A percentile compares a stretch with the other conserved stretches of the same genome.
These are phyloP conservation scores for Tolypocladium sp. DNA, from an alignment of 2,329 filamentous ascomycete species.

Conservation along the genomic window DNA sequence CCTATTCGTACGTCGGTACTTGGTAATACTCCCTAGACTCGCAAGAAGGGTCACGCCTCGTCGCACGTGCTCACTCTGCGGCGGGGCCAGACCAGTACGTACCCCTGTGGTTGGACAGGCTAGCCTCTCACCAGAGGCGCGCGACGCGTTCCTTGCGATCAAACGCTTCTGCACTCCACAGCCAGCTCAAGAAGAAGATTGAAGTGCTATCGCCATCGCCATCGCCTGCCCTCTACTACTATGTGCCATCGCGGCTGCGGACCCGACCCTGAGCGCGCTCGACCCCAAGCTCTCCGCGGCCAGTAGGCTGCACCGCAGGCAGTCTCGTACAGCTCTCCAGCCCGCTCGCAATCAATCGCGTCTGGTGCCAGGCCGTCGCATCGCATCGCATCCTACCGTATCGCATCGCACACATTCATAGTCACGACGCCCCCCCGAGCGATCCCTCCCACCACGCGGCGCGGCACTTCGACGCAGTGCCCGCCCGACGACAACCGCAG, in stretches of 20 bases:
- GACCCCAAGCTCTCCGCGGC: background rate
- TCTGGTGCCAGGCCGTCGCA: background rate
- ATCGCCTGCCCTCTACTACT: background rate
- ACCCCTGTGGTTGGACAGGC: background rate
- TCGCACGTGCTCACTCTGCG: background rate
- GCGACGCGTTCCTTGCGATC: background rate
- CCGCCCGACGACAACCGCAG: constrained; percentile 20
- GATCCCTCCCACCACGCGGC: background rate
- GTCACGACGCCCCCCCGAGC: background rate
- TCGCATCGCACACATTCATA: background rate
- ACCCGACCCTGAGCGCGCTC: background rate
- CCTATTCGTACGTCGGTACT: too few species aligned
- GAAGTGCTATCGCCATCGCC: background rate
- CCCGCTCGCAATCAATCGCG: background rate
- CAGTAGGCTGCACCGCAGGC: background rate
- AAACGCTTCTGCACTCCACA: background rate
- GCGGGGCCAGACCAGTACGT: background rate
- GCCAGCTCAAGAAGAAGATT: background rate
- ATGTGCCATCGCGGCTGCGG: background rate
- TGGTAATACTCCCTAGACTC: too few species aligned
- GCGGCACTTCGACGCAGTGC: background rate
- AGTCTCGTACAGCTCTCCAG: background rate
- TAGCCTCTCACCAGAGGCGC: background rate
- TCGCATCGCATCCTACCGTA: background rate
- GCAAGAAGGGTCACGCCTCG: background rate